Conservation (phyloP, 2,329 filamentous ascomycete genomes). For the Scedosporium aurantiacum region DNA sequence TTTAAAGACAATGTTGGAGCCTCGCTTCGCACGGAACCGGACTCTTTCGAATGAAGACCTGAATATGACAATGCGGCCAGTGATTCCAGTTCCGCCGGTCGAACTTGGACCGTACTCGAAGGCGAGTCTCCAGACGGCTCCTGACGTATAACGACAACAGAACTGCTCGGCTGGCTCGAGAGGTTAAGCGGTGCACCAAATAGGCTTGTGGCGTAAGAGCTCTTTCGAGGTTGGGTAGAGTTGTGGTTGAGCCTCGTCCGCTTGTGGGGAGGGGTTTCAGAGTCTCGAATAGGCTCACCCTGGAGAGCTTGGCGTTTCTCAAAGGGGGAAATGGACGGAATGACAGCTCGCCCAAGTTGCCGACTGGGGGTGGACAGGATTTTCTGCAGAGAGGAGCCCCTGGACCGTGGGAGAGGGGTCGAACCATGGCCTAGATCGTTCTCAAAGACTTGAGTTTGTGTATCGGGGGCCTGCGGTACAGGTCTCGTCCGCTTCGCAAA, state of each 20-base stretch:
- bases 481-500: slow-evolving; percentile 46
- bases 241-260: slow-evolving; percentile 12
- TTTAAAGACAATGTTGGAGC: too few species aligned
- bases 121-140: not conserved
- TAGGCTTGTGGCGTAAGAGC: slow-evolving; percentile 38
- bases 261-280: not conserved
- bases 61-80: too few species aligned
- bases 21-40: too few species aligned
- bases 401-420: not conserved
- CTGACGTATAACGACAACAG: not conserved
- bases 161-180: not conserved
- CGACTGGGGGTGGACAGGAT: slow-evolving; percentile 45
- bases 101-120: not conserved
- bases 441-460: not conserved
- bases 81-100: too few species aligned
- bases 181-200: slow-evolving; percentile 33
- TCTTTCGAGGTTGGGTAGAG: slow-evolving; percentile 24
- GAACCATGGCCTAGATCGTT: not conserved
- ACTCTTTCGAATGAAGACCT: too few species aligned
- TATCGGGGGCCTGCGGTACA: slow-evolving; percentile 10
- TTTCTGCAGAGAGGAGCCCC: slow-evolving; percentile 27
- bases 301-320: slow-evolving; percentile 38
- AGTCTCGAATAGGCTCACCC: not conserved
- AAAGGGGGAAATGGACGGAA: slow-evolving; percentile 53
- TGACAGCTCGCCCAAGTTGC: slow-evolving; percentile 36